Evolutionary conservation across 768 basidiomycete genomes (phyloP).

Genomic region (Rhizopogon vinicolor): DNA sequence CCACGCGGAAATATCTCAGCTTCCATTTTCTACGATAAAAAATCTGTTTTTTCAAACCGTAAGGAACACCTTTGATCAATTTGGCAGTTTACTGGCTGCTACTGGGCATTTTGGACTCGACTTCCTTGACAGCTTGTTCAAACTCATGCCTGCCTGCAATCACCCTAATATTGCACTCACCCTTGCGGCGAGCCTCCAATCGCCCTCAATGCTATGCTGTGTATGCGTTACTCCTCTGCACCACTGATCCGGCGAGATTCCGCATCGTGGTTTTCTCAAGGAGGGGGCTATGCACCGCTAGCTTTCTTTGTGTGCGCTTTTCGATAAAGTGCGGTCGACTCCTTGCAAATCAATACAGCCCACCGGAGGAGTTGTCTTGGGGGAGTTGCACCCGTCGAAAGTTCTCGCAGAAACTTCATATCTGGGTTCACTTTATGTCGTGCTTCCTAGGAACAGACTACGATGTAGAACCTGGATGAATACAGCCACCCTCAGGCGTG

Average conservation of each 20-base stretch:
- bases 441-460: neutral
- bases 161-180: conserved; percentile 2
- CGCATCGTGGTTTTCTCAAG: conserved; percentile 1
- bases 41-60: too few relatives aligned
- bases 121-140: neutral
- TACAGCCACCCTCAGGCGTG: neutral
- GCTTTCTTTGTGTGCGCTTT: neutral
- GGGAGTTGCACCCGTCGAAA: neutral
- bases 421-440: neutral
- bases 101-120: neutral
- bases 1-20: neutral
- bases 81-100: too few relatives aligned
- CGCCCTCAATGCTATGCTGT: neutral
- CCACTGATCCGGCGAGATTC: neutral
- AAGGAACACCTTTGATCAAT: neutral
- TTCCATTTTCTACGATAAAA: neutral
- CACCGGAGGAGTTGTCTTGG: neutral
- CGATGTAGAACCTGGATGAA: neutral
- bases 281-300: neutral
- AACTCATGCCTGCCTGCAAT: conserved; percentile 2
- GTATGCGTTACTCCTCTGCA: neutral
- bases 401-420: neutral
- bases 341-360: too few relatives aligned
- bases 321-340: neutral
- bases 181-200: neutral